Evolutionary conservation across 352 stramenopile species (phyloP), one percentile per base, ranked within the genome.

Genomic region (Globisporangium megalacanthum): DNA sequence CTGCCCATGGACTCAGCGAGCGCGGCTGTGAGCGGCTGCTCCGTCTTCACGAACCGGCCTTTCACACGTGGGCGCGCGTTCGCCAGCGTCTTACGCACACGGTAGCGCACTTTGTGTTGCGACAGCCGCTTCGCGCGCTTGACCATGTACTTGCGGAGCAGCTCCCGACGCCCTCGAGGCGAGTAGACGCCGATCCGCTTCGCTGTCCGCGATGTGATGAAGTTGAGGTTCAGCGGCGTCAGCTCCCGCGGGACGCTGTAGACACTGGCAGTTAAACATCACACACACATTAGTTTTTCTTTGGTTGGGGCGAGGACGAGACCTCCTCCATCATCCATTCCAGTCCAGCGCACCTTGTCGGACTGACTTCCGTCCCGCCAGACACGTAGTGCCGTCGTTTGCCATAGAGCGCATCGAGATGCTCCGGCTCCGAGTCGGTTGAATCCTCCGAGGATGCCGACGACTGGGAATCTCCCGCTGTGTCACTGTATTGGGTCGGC

Each of bases 1-100:
- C 49, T 36, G 17, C 25, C 44, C 57, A 74, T 68, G 11, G 75
- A 65, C 53, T 86, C 66, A 17, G 79, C 76, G 25, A 73, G 60
- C 22, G 78, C 80, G 22, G 79, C 83, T 7, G 79, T 92, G 53
- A 92, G 76, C 44, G 83, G 78, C 61, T 82, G 72, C 72, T 84
- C 75, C 5, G 83, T 92, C 75, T 92, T 92, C 57, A 90, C 79
- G 64, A 92, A 92, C 20, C 83, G 79, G 44, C 83, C 83, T 65
- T 89, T 92, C 42, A 90, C 79, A 10, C 83, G 76, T 29, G 83
- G 79, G 4, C 82, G 79, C 15, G 82, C 82, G 42, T 90, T 90
- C 49, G 83, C 83, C 41, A 90, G 72, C 49, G 83, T 89, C 54
- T 92, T 92, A 49, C 79, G 79, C 58, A 92, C 83, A 56, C 80